Conservation (phyloP, 2,329 filamentous ascomycete species). For the Metarhizium humberi region DNA sequence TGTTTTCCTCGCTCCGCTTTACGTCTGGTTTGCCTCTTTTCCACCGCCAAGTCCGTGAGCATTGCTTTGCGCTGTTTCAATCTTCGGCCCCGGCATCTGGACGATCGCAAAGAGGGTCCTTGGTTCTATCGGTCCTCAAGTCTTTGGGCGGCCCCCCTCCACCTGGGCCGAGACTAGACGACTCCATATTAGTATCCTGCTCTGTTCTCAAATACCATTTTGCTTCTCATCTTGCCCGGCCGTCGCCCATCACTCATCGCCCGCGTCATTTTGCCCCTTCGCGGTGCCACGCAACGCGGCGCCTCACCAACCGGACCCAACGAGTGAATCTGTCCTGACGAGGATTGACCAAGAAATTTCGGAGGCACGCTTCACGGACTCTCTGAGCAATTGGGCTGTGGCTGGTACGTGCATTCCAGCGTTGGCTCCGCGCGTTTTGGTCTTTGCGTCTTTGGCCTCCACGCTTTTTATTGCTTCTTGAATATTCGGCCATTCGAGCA, state of each 20-base stretch:
- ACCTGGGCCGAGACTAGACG: background rate
- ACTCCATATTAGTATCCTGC: no score
- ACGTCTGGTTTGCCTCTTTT: no score
- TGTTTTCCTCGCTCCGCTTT: background rate
- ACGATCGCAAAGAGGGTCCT: conserved; percentile 4
- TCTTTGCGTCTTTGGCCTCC: background rate
- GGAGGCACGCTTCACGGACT: background rate
- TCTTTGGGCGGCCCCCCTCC: background rate
- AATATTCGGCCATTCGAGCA: background rate
- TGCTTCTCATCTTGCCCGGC: no score
- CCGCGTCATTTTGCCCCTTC: background rate
- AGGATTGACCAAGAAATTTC: background rate
- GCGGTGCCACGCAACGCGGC: background rate
- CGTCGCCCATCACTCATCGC: background rate
- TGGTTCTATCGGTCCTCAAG: background rate
- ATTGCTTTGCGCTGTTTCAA: background rate
- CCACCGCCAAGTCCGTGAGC: no score
- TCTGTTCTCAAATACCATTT: no score
- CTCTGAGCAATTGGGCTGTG: background rate
- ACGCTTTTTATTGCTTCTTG: background rate
- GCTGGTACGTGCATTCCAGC: conserved; percentile 5
- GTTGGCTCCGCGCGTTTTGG: background rate
- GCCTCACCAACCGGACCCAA: background rate
- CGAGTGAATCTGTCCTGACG: background rate
- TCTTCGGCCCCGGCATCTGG: background rate